phyloP scores from a whole-genome alignment of 352 stramenopile species.

The Plasmopara viticola region DNA sequence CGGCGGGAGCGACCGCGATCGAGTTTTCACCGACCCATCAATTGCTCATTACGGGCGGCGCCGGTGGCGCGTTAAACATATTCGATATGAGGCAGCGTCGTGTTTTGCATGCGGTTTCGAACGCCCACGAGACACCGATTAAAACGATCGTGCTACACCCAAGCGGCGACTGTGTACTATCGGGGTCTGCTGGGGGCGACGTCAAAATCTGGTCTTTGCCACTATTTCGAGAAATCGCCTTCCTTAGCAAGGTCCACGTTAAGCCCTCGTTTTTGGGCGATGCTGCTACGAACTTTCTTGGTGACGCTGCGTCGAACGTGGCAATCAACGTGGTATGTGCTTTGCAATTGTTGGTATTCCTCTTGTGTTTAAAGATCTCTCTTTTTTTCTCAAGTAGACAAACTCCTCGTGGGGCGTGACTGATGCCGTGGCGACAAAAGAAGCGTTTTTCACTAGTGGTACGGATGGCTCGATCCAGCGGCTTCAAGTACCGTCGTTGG shows the following conservation, averaged over 20 bases:
- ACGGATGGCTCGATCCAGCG: slow-evolving; percentile 79
- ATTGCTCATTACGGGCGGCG: slow-evolving; percentile 74
- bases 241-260: slow-evolving; percentile 65
- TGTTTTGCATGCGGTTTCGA: slow-evolving; percentile 78
- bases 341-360: background rate
- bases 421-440: slow-evolving; percentile 67
- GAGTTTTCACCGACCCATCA: slow-evolving; percentile 76
- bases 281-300: slow-evolving; percentile 66
- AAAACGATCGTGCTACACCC: slow-evolving; percentile 76
- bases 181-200: slow-evolving; percentile 72
- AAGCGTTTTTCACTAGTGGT: slow-evolving; percentile 80
- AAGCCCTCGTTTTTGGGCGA: slow-evolving; percentile 79
- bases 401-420: slow-evolving; percentile 81
- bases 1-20: slow-evolving; percentile 62
- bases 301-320: slow-evolving; percentile 78
- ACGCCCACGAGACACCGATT: slow-evolving; percentile 80
- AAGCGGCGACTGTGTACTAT: slow-evolving; percentile 74
- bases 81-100: slow-evolving; percentile 85
- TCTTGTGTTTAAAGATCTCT: background rate
- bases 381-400: slow-evolving; percentile 29
- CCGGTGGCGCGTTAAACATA: slow-evolving; percentile 71
- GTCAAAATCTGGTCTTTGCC: slow-evolving; percentile 87
- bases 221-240: slow-evolving; percentile 76
- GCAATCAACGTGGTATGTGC: slow-evolving; percentile 76
- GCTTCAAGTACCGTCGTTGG: slow-evolving; percentile 51